Conservation (phyloP, 2,329 filamentous ascomycete species). For the Fusarium oligoseptatum region DNA sequence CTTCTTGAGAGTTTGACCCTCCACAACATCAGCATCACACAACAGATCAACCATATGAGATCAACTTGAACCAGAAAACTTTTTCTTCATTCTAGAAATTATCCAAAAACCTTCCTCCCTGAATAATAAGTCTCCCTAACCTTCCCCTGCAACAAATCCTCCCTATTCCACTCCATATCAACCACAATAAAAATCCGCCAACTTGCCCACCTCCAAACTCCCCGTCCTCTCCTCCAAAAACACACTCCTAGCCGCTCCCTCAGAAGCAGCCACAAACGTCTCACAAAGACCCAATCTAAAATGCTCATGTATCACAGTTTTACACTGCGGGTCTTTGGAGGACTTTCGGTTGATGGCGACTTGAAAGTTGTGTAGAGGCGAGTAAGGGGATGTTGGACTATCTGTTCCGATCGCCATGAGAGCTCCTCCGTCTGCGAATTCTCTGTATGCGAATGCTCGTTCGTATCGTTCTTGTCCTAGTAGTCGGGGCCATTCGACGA, state of each 20-base stretch:
- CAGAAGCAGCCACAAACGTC: constrained; percentile 63
- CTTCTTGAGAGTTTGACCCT: neutral
- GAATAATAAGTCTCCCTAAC: neutral
- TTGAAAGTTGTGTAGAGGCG: constrained; percentile 66
- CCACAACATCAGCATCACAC: neutral
- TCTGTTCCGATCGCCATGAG: constrained; percentile 68
- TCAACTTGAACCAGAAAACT: neutral
- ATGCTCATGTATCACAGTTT: constrained; percentile 61
- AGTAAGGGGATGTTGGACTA: constrained; percentile 67
- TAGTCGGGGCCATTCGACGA: constrained; percentile 69
- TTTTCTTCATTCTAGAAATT: neutral
- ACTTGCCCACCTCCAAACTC: constrained; percentile 61
- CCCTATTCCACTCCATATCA: constrained; percentile 61
- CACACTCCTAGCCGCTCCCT: constrained; percentile 65
- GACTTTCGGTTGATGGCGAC: constrained; percentile 69
- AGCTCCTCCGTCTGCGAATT: constrained; percentile 67
- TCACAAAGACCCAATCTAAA: constrained; percentile 65
- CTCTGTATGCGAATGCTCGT: constrained; percentile 71
- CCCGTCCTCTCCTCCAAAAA: constrained; percentile 64
- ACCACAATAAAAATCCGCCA: constrained; percentile 67
- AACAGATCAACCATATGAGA: neutral
- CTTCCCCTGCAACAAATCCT: neutral
- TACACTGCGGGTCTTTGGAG: constrained; percentile 58
- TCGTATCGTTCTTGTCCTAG: constrained; percentile 64
- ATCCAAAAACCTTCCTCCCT: neutral